Percentiles rank a stretch among this genome's conserved stretches.
Conservation (phyloP, 2,329 filamentous ascomycete genomes). For the Zalaria obscura region DNA sequence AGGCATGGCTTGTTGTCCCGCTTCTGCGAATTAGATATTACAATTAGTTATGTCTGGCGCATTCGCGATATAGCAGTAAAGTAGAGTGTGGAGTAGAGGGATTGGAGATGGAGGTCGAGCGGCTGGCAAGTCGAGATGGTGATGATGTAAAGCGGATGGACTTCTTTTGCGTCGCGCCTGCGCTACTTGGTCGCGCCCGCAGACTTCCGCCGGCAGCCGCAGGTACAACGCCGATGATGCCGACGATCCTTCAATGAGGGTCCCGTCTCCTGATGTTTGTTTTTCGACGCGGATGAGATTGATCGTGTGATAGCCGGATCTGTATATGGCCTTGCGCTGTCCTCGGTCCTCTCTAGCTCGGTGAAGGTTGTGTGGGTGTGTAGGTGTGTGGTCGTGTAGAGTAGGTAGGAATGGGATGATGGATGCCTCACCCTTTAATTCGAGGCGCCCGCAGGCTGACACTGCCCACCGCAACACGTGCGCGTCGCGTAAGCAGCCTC, state of each 20-base stretch:
- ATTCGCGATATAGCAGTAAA: not conserved
- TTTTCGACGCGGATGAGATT: too few species aligned
- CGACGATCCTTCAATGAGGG: not conserved
- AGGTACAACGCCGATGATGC: not conserved
- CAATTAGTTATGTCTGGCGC: constrained; percentile 1
- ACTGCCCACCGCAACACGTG: not conserved
- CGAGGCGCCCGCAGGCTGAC: not conserved
- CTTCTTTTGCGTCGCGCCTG: not conserved
- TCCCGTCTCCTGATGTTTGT: not conserved
- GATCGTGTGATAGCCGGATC: too few species aligned
- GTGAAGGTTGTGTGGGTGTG: too few species aligned
- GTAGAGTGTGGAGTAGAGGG: not conserved
- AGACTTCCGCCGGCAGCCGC: not conserved
- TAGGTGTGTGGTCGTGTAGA: not conserved
- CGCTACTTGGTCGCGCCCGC: not conserved
- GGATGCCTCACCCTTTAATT: not conserved
- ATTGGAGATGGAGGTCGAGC: not conserved
- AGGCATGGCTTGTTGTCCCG: constrained; percentile 40
- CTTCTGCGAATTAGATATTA: constrained; percentile 5
- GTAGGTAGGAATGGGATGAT: not conserved
- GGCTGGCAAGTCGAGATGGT: not conserved
- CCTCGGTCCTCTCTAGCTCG: not conserved
- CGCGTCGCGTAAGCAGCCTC: not conserved
- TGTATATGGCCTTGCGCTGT: not conserved
- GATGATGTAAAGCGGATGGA: not conserved